Evolutionary conservation across 805 yeast genomes (phyloP).

Genomic region (Kazachstania taianensis): DNA sequence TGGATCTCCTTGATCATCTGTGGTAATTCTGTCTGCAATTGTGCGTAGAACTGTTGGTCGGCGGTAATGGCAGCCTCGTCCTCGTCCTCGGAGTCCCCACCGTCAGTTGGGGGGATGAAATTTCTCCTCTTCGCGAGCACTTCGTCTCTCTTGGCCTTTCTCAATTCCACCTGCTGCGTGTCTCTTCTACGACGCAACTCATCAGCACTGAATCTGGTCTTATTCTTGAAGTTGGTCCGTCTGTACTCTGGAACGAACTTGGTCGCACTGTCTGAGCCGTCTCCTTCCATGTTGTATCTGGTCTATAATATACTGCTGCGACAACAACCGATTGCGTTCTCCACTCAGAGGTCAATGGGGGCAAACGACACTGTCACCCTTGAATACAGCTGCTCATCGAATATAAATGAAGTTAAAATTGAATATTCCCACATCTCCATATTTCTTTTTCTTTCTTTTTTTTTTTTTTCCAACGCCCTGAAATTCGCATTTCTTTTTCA

Average conservation of each 20-base stretch:
- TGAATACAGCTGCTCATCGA: too few relatives aligned
- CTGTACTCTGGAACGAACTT: conserved; percentile 96
- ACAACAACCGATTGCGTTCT: too few relatives aligned
- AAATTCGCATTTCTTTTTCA: too few relatives aligned
- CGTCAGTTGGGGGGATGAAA: conserved; percentile 37
- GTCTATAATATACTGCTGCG: neutral
- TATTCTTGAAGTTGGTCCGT: conserved; percentile 90
- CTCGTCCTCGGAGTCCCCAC: conserved; percentile 46
- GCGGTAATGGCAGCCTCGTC: conserved; percentile 35
- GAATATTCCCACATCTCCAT: too few relatives aligned
- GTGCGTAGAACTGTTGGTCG: conserved; percentile 35
- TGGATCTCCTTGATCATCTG: conserved; percentile 72
- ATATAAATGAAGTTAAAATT: too few relatives aligned
- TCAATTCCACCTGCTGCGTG: conserved; percentile 89
- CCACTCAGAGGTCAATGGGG: too few relatives aligned
- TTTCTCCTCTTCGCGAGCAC: conserved; percentile 89
- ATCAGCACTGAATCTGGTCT: conserved; percentile 86
- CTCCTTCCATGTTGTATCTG: neutral
- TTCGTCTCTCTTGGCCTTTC: conserved; percentile 96
- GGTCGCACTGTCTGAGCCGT: conserved; percentile 37
- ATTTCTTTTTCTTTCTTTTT: too few relatives aligned
- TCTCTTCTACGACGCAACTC: conserved; percentile 97
- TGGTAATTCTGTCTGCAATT: conserved; percentile 63
- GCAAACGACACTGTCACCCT: too few relatives aligned
- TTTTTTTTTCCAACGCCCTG: too few relatives aligned